phyloP scores from a whole-genome alignment of 139 green algal species.

The Chlorella sorokiniana region DNA sequence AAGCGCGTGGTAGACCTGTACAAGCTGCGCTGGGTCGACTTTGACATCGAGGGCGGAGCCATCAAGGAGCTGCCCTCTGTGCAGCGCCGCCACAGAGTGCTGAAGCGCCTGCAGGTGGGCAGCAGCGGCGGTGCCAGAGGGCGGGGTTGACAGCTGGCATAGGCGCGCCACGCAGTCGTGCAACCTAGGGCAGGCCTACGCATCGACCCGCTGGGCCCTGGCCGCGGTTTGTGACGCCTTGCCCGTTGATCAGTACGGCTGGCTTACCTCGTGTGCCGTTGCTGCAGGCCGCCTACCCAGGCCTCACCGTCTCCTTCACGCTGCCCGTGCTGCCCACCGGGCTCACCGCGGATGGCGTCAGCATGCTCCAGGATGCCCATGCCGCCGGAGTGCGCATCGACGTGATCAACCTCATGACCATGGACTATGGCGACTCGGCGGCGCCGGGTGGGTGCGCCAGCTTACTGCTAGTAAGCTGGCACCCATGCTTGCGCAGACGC shows the following conservation, averaged over 20 bases:
- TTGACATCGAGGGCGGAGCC: constrained; percentile 27
- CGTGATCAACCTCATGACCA: constrained; percentile 21
- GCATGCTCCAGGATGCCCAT: background rate
- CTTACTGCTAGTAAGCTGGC: too few species aligned
- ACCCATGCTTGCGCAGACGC: too few species aligned
- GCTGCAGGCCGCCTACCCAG: constrained; percentile 15
- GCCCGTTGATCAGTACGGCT: too few species aligned
- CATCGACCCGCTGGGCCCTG: too few species aligned
- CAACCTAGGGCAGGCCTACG: too few species aligned
- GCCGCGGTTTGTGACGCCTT: too few species aligned
- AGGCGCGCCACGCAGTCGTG: too few species aligned
- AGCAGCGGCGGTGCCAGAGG: background rate
- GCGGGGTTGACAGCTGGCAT: too few species aligned
- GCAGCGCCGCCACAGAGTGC: constrained; percentile 12
- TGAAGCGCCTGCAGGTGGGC: constrained; percentile 13
- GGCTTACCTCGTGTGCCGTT: background rate
- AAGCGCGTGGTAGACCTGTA: constrained; percentile 22
- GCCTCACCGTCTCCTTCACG: constrained; percentile 23
- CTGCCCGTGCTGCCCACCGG: constrained; percentile 21
- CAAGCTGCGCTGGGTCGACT: constrained; percentile 30
- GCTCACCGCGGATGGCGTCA: constrained; percentile 2
- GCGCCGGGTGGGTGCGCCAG: background rate
- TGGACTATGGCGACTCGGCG: constrained; percentile 29
- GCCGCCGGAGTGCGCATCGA: background rate
- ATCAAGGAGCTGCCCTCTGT: background rate